Evolutionary conservation across 352 stramenopile species (phyloP), one percentile per base, ranked within the genome.

Genomic region (Phytophthora crassamura): DNA sequence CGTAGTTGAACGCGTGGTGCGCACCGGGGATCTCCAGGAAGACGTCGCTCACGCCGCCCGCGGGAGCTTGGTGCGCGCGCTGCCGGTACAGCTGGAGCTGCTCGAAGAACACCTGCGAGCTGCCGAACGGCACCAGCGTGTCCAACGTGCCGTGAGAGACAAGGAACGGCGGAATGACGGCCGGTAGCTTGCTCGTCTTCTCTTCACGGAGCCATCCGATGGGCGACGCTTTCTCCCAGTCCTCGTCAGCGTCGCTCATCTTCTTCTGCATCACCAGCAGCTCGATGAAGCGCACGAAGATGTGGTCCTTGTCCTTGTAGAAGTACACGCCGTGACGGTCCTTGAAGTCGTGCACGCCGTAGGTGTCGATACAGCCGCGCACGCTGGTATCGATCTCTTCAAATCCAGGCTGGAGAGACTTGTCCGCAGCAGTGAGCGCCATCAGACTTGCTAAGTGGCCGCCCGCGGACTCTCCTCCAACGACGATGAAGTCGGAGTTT

Each of bases 351-450:
- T 94, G 86, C 36, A 91, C 81, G 14, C 86, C 86, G 41, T 91
- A 94, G 10, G 74, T 78, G 51, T 94, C 86, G 42, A 94, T 70
- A 33, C 86, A 94, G 4, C 67, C 86, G 9, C 76, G 69, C 2
- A 94, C 80, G 34, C 79, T 90, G n/a, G 84, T 91, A 64, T 94
- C 82, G 2, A 92, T 71, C 11, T 87, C 64, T 63, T 94, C 84
- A 58, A 94, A 94, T 12, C 86, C 86, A 2, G 84, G 84, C 53
- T 94, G 84, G 12, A 93, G 71, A 8, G 70, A 78, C 49, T 85
- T 90, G 50, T 91, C 82, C 10, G 69, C 55, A 2, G 84, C 53
- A 14, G 84, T 94, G 12, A 94, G 72, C 15, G 85, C 83, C 22
- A 90, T 64, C 22, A 94, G 74, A 45, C 79, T 88, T 8, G 84